phyloP scores from a whole-genome alignment of 164 flowering plant genomes.

The Liriodendron chinense region DNA sequence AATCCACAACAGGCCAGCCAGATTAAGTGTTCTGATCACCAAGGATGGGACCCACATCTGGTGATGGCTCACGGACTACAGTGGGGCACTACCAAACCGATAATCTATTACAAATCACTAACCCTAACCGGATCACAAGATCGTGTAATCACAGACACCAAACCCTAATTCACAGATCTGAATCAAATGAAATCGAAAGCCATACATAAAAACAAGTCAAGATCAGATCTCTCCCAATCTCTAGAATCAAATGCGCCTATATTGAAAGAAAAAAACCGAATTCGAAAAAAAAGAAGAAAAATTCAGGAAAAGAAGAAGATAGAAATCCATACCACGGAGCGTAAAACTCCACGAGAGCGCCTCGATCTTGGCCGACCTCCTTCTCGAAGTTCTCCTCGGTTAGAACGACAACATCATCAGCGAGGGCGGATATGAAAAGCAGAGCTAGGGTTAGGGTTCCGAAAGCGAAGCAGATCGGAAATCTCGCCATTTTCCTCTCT shows the following conservation, averaged over 20 bases:
- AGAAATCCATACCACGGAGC: conserved; percentile 75
- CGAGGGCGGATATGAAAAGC: conserved; percentile 29
- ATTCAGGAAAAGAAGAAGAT: background rate
- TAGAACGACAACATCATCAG: conserved; percentile 53
- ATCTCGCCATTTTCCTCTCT: conserved; percentile 32
- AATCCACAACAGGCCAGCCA: too few relatives aligned
- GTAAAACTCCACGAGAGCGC: conserved; percentile 93
- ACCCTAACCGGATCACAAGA: background rate
- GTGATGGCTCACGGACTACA: too few relatives aligned
- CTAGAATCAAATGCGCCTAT: background rate
- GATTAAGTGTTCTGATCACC: too few relatives aligned
- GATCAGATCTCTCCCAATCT: background rate
- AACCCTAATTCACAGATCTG: conserved; percentile 1
- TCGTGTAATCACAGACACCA: background rate
- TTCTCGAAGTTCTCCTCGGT: conserved; percentile 63
- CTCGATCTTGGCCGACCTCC: conserved; percentile 86
- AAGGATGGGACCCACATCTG: too few relatives aligned
- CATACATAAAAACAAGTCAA: background rate
- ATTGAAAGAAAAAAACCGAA: background rate
- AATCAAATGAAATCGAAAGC: conserved; percentile 4
- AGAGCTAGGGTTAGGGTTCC: conserved; percentile 38
- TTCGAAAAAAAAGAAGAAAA: background rate
- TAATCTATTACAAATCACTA: background rate
- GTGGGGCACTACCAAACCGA: too few relatives aligned
- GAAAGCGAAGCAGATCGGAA: conserved; percentile 51